Percentiles rank a stretch among this genome's conserved stretches.
phyloP scores from a whole-genome alignment of 805 yeast genomes.

The Starmerella khaoyaiensis region DNA sequence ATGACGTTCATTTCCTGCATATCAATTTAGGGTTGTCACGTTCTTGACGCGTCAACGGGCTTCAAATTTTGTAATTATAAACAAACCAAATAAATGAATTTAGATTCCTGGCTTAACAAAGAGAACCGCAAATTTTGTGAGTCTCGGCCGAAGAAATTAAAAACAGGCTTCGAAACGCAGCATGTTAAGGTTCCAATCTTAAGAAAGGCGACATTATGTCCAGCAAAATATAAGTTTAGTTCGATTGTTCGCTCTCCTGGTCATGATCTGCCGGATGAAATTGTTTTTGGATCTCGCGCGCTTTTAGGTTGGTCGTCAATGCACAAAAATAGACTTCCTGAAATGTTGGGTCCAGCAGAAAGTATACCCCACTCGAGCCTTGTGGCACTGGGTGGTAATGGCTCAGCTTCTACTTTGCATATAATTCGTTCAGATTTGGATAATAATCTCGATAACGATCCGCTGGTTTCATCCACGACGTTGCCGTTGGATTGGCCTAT shows the following conservation, averaged over 20 bases:
- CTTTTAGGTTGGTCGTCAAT: background rate
- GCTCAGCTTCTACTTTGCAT: background rate
- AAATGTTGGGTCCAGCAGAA: background rate
- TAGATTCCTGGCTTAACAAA: conserved; percentile 10
- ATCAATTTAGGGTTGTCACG: too few relatives aligned
- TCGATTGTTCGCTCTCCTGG: too few relatives aligned
- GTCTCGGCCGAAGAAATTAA: background rate
- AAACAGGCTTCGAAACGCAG: background rate
- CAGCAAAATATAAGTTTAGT: background rate
- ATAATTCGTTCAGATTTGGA: too few relatives aligned
- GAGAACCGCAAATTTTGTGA: background rate
- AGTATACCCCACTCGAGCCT: background rate
- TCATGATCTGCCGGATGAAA: conserved; percentile 1
- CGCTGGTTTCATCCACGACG: background rate
- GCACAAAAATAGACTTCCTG: too few relatives aligned
- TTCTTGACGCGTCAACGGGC: too few relatives aligned
- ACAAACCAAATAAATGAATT: conserved; percentile 5
- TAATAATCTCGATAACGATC: background rate
- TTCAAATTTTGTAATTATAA: too few relatives aligned
- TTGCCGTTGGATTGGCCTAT: conserved; percentile 3
- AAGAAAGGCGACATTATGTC: background rate
- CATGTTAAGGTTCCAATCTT: background rate
- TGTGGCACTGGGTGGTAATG: background rate
- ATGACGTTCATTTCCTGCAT: too few relatives aligned
- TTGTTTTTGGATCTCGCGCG: background rate